Base-by-base conservation (phyloP, 2,329 filamentous ascomycete species). In the Trichoderma harzianum region DNA sequence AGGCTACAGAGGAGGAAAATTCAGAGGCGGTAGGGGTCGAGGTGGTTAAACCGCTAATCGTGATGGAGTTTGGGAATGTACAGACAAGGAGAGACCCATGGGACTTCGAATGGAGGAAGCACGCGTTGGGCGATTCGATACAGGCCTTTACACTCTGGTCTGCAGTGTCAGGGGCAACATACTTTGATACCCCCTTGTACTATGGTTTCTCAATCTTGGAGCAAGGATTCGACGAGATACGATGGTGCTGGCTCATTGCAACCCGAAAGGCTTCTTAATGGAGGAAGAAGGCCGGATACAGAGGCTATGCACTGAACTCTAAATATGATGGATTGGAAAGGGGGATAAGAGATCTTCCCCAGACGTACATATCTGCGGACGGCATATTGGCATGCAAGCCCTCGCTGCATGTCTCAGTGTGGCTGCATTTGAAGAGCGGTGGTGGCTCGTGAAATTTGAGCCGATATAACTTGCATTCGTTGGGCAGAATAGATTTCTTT, bases 181-280 rank as follows among this genome's bases (percentile, higher is more conserved):
- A 12, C 57, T 60, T 34, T 60, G 70, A 73, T 73, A 70, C 70
- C 70, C 66, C 28, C 30, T 28, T 71, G 47, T 55, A 58, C 53
- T 26, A 34, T 36, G 60, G 36, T 53, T 51, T 65, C 26, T 36
- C 36, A 64, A 43, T 39, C n/a, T 39, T 28, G 21, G n/a, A 39
- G 47, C 34, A 62, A 55, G 21, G 51, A 39, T 55, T 72, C 24
- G 47, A 51, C 28, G 58, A 39, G 39, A 61, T 2, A 69, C 10
- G 57, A 21, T 24, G 10, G n/a, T 5, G n/a, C 57, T 24, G 28
- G 28, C 57, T 21, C 5, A 26, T 12, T 51, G 28, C 55, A 26
- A 7, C 55, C 26, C 28, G 14, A 12, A 30, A 34, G 39, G n/a
- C 34, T 36, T 24, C 5, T 21, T 14, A 14, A 28, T 28, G 55